A percentile compares a stretch with the other conserved stretches of the same genome.
Conservation (phyloP, 106 monocot genomes). For the Allium cepa region DNA sequence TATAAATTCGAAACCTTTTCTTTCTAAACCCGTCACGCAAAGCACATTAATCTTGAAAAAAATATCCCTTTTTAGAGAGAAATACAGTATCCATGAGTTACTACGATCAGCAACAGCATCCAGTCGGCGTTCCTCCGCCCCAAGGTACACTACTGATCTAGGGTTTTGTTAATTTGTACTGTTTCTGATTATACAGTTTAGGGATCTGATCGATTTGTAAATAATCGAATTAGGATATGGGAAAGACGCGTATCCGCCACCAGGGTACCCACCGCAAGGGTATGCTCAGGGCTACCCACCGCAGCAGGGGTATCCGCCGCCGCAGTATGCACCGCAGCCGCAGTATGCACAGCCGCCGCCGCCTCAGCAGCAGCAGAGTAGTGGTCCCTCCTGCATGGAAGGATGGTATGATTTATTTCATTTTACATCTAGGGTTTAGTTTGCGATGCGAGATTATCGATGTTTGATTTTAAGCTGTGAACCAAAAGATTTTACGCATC, state of each 20-base stretch:
- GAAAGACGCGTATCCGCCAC: conserved; percentile 30
- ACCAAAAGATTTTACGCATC: too few relatives aligned
- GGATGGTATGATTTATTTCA: conserved; percentile 42
- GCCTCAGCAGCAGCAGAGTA: conserved; percentile 30
- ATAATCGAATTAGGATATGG: conserved; percentile 9
- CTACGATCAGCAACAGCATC: conserved; percentile 52
- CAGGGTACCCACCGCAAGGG: conserved; percentile 37
- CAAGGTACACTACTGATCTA: conserved; percentile 30
- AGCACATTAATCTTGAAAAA: too few relatives aligned
- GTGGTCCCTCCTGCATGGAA: conserved; percentile 43
- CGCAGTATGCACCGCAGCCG: conserved; percentile 14
- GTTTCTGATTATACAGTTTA: conserved; percentile 17
- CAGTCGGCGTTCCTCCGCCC: conserved; percentile 63
- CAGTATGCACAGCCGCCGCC: conserved; percentile 31
- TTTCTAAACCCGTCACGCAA: too few relatives aligned
- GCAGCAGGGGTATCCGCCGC: conserved; percentile 16
- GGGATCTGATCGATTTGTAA: too few relatives aligned
- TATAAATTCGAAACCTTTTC: too few relatives aligned
- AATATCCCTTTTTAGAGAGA: too few relatives aligned
- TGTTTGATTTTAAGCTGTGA: too few relatives aligned
- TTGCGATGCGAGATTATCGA: not conserved
- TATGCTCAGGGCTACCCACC: conserved; percentile 28
- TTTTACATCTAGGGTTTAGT: not conserved
- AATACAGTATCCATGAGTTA: conserved; percentile 30
- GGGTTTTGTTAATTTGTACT: not conserved